Conservation (phyloP, 257 asterid species). For the Primulina eburnea region DNA sequence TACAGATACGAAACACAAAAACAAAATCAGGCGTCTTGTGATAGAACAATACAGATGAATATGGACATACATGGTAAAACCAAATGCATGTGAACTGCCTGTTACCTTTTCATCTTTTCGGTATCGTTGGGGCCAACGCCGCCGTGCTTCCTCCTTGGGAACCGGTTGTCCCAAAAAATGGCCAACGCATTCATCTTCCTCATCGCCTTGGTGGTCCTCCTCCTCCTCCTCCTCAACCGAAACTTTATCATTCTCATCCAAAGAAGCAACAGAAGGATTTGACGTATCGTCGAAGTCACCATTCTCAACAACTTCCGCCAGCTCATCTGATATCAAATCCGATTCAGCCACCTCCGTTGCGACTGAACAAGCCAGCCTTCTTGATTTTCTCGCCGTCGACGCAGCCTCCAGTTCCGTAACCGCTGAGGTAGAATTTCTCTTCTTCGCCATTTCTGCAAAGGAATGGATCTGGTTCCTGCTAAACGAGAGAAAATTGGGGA, state of each 20-base stretch:
- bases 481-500: neutral
- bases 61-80: neutral
- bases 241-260: neutral
- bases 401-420: conserved; percentile 14
- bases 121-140: conserved; percentile 59
- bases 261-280: neutral
- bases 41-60: neutral
- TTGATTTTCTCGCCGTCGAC: neutral
- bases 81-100: neutral
- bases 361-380: conserved; percentile 8
- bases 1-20: too few species aligned
- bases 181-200: conserved; percentile 13
- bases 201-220: conserved; percentile 5
- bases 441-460: conserved; percentile 21
- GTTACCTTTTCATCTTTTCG: conserved; percentile 18
- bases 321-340: neutral
- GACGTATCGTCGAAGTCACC: conserved; percentile 3
- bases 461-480: neutral
- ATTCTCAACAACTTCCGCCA: conserved; percentile 1
- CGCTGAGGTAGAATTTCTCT: conserved; percentile 21
- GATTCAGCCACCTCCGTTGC: conserved; percentile 5
- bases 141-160: conserved; percentile 36
- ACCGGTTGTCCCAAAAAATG: conserved; percentile 40
- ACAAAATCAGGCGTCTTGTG: neutral
- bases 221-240: neutral